phyloP scores from a whole-genome alignment of 352 stramenopile genomes.

The Phytophthora multivora region DNA sequence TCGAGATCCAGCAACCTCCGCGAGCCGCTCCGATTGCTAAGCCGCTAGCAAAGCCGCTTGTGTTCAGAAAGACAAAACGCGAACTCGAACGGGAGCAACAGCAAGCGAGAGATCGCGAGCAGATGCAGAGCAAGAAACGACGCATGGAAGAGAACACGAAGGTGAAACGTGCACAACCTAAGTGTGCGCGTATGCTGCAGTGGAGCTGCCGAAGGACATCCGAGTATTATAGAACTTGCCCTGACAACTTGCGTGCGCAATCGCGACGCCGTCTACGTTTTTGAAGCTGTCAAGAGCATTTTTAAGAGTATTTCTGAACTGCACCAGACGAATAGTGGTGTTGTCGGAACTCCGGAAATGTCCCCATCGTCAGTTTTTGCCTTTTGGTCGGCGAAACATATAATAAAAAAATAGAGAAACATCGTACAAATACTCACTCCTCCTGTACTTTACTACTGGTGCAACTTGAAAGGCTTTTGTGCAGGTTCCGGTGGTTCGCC shows the following conservation, averaged over 20 bases:
- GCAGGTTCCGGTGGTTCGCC: too few species aligned
- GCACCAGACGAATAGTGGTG: slow-evolving; percentile 9
- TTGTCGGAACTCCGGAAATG: background rate
- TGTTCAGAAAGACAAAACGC: slow-evolving; percentile 63
- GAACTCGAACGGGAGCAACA: slow-evolving; percentile 54
- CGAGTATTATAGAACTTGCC: slow-evolving; percentile 10
- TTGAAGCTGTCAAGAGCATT: slow-evolving; percentile 24
- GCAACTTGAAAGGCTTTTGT: too few species aligned
- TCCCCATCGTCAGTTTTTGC: slow-evolving; percentile 18
- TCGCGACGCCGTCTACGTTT: slow-evolving; percentile 46
- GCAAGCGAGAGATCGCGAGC: slow-evolving; percentile 18
- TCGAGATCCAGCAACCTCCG: slow-evolving; percentile 7
- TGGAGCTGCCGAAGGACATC: slow-evolving; percentile 26
- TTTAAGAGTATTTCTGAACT: too few species aligned
- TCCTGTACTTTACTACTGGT: background rate
- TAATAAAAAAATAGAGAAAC: slow-evolving; percentile 34
- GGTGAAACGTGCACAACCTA: slow-evolving; percentile 4
- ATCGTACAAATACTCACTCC: slow-evolving; percentile 20
- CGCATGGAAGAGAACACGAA: slow-evolving; percentile 5
- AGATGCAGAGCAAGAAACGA: slow-evolving; percentile 23
- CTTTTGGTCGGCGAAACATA: slow-evolving; percentile 10
- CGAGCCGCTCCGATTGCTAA: slow-evolving; percentile 12
- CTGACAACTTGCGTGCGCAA: slow-evolving; percentile 22
- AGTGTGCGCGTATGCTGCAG: slow-evolving; percentile 29
- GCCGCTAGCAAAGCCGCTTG: slow-evolving; percentile 37